Evolutionary conservation across 2,329 filamentous ascomycete genomes (phyloP).

Genomic region (Pseudogymnoascus sp.): DNA sequence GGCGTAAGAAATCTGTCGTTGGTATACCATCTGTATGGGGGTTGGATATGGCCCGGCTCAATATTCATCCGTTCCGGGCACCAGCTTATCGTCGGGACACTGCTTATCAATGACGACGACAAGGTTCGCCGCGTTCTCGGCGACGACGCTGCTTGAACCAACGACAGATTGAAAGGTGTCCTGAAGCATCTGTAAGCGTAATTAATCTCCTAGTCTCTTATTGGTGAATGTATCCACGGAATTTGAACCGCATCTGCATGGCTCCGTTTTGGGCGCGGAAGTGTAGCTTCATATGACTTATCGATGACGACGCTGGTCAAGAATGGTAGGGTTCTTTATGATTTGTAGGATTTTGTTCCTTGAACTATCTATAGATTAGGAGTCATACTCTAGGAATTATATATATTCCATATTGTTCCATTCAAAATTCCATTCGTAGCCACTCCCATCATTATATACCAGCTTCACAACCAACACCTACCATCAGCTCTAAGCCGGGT

Average conservation of each 20-base stretch:
- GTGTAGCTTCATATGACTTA: neutral
- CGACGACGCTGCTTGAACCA: neutral
- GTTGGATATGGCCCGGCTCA: neutral
- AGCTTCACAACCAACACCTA: neutral
- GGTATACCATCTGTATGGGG: neutral
- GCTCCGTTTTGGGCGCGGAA: neutral
- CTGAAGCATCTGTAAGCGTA: neutral
- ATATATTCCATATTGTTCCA: neutral
- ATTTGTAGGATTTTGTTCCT: neutral
- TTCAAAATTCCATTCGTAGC: neutral
- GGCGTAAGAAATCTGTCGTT: neutral
- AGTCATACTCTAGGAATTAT: neutral
- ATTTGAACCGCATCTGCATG: neutral
- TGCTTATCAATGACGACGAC: conserved; percentile 7
- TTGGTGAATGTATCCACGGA: neutral
- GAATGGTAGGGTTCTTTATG: neutral
- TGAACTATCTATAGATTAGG: neutral
- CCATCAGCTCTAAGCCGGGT: neutral
- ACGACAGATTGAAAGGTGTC: neutral
- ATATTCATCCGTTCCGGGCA: neutral
- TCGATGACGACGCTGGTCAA: neutral
- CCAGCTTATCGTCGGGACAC: neutral
- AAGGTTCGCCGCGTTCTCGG: conserved; percentile 1
- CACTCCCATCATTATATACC: neutral
- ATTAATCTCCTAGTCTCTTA: neutral